These are phyloP conservation scores for Borealophlyctis nickersoniae DNA, from an alignment of 192 early-diverging fungal genomes.

Conservation along the genomic window DNA sequence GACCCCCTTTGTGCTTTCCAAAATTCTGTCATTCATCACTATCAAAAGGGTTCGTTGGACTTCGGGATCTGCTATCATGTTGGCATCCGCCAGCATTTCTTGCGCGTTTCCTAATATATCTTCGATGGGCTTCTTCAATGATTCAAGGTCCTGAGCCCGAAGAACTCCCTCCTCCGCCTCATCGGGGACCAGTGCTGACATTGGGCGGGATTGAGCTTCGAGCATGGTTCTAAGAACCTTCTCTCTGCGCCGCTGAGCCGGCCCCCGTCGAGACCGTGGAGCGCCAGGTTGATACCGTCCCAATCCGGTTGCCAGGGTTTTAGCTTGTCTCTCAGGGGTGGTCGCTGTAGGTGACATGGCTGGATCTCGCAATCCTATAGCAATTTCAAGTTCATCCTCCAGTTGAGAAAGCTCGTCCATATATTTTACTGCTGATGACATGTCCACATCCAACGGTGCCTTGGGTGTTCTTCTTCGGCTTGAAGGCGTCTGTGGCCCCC, in stretches of 20 bases:
- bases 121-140: constrained; percentile 24
- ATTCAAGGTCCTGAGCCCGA: not conserved
- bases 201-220: not conserved
- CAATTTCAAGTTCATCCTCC: constrained; percentile 46
- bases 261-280: constrained; percentile 4
- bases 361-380: constrained; percentile 30
- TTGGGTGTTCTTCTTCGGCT: not conserved
- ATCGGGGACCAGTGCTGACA: no score
- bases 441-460: constrained; percentile 6
- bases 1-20: constrained; percentile 42
- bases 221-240: constrained; percentile 14
- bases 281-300: constrained; percentile 23
- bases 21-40: constrained; percentile 30
- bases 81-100: constrained; percentile 26
- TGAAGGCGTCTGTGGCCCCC: not conserved
- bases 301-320: constrained; percentile 1
- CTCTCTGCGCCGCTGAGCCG: constrained; percentile 3
- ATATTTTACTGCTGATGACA: constrained; percentile 32
- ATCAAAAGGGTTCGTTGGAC: constrained; percentile 30
- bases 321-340: not conserved
- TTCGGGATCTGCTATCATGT: constrained; percentile 13
- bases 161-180: not conserved
- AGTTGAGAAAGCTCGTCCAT: constrained; percentile 44
- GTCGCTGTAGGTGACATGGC: not conserved
- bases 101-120: constrained; percentile 39